Evolutionary conservation across 768 basidiomycete species (phyloP).

Genomic region (Chalciporus sphaerocephalus): DNA sequence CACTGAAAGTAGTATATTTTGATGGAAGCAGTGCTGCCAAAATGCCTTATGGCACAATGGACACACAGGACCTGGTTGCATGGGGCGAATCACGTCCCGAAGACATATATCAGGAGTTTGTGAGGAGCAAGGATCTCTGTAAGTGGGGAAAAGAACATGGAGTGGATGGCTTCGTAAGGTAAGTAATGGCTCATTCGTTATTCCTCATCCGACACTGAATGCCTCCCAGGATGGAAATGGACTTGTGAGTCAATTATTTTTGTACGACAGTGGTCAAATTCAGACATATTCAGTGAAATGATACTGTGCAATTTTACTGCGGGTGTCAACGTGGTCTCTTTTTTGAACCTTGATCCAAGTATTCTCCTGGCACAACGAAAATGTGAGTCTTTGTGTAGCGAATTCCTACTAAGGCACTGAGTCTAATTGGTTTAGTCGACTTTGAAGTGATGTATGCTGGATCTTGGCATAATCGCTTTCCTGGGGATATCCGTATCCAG

Average conservation of each 20-base stretch:
- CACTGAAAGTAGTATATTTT: constrained; percentile 32
- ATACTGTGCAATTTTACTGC: constrained; percentile 46
- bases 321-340: constrained; percentile 39
- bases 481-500: constrained; percentile 34
- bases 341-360: constrained; percentile 30
- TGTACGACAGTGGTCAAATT: constrained; percentile 2
- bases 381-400: too few relatives aligned
- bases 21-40: constrained; percentile 34
- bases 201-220: neutral
- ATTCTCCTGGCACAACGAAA: too few relatives aligned
- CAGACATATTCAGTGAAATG: constrained; percentile 38
- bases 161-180: constrained; percentile 35
- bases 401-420: too few relatives aligned
- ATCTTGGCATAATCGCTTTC: constrained; percentile 33
- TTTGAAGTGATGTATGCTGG: constrained; percentile 16
- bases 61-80: constrained; percentile 33
- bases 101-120: constrained; percentile 17
- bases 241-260: constrained; percentile 36
- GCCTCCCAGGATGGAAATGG: constrained; percentile 41
- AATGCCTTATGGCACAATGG: constrained; percentile 29
- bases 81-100: constrained; percentile 27
- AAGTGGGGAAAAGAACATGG: constrained; percentile 29
- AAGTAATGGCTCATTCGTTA: neutral
- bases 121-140: constrained; percentile 28
- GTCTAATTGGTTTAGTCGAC: too few relatives aligned